Base-by-base conservation (phyloP, 2,329 filamentous ascomycete genomes). In the Fusarium foetens region DNA sequence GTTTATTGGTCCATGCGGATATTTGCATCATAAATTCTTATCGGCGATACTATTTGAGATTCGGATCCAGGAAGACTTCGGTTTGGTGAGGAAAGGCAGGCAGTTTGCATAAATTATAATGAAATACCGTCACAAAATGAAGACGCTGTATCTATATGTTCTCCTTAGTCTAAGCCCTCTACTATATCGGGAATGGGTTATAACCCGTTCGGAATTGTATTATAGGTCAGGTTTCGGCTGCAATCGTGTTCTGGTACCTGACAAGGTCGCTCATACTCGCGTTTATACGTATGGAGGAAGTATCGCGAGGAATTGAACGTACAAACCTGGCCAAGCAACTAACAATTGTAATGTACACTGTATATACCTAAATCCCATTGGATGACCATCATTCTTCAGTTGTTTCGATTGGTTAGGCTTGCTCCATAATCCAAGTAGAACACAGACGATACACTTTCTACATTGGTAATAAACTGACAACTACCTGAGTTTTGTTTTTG, bases 61-160 rank as follows among this genome's bases (percentile, higher is more conserved):
- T 42, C 59, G 43, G 53, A 53, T 51, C 58, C 38, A 35, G 58
- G 35, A 45, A 46, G 61, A 60, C 63, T 53, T 63, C 63, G 33
- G 23, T 46, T 45, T 43, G 53, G 43, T 48, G 25, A 46, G 48
- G 35, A 45, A 39, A 38, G 52, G 41, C 16, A 29, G 55, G 41
- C 21, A 29, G 55, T 61, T 71, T 74, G 70, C 66, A 74, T 77
- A 73, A 48, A 58, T 63, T 70, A 68, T 59, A 64, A 73, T 58
- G 38, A 48, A 48, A 55, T 73, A 65, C 68, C 51, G 46, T 64
- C 58, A 49, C 59, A 67, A 58, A 73, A 72, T 73, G 72, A 63
- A 69, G 53, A 33, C 29, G 39, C 38, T 36, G n/a, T 36, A 55
- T 45, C 23, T 23, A 19, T 27, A 11, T 39, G 33, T 58, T 39